Percentiles rank a stretch among this genome's conserved stretches.
phyloP scores from a whole-genome alignment of 345 rosid genomes.

The Boechera divaricarpa region DNA sequence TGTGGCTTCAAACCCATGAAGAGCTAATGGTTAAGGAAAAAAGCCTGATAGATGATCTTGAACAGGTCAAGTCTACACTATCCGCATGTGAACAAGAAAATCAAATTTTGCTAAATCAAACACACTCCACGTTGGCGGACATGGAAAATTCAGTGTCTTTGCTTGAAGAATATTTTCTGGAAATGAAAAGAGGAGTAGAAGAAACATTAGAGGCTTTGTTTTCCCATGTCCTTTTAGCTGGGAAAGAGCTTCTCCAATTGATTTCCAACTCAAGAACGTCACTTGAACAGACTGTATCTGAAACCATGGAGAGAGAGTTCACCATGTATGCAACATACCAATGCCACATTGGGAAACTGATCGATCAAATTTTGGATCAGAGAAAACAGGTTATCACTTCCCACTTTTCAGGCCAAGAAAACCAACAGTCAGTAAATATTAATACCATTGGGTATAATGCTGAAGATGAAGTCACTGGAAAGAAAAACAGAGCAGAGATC shows the following conservation, averaged over 20 bases:
- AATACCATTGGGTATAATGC: slow-evolving; percentile 34
- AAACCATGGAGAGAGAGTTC: slow-evolving; percentile 65
- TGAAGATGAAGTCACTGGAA: slow-evolving; percentile 36
- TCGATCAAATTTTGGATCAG: slow-evolving; percentile 45
- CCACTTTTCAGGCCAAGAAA: slow-evolving; percentile 17
- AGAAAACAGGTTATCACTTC: slow-evolving; percentile 30
- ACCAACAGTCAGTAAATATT: slow-evolving; percentile 31
- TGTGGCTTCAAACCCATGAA: slow-evolving; percentile 64
- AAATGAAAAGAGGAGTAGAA: slow-evolving; percentile 66
- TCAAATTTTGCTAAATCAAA: slow-evolving; percentile 53
- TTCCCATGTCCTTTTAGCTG: slow-evolving; percentile 56
- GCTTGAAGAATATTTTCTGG: slow-evolving; percentile 62
- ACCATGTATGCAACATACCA: slow-evolving; percentile 52
- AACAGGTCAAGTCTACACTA: slow-evolving; percentile 60
- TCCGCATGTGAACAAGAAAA: slow-evolving; percentile 61
- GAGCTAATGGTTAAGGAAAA: slow-evolving; percentile 59
- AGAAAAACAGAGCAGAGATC: slow-evolving; percentile 31
- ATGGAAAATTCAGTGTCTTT: slow-evolving; percentile 56
- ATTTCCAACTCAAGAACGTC: slow-evolving; percentile 55
- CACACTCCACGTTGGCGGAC: slow-evolving; percentile 51
- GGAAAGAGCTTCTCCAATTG: slow-evolving; percentile 52
- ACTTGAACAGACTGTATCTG: slow-evolving; percentile 62
- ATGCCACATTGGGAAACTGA: slow-evolving; percentile 55
- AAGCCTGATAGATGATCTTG: slow-evolving; percentile 59
- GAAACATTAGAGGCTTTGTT: slow-evolving; percentile 53